phyloP scores from a whole-genome alignment of 129 eudicot species.

The Sambucus nigra region DNA sequence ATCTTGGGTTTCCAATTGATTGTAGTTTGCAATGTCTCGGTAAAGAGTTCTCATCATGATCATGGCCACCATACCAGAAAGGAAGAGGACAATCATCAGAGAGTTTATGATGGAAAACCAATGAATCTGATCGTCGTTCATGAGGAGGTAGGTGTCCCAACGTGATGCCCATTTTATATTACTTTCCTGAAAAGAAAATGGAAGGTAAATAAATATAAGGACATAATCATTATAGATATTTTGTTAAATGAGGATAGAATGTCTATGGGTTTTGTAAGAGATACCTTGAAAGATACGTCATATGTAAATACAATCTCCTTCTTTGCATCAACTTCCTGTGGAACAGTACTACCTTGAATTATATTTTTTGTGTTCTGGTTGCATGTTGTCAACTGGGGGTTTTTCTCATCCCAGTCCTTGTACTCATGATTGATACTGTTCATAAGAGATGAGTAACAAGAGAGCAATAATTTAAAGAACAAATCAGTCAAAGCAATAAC shows the following conservation, averaged over 20 bases:
- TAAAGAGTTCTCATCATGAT: conserved; percentile 93
- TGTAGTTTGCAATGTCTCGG: conserved; percentile 75
- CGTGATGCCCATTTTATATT: conserved; percentile 91
- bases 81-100: conserved; percentile 88
- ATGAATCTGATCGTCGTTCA: conserved; percentile 94
- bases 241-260: conserved; percentile 1
- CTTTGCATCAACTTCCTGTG: conserved; percentile 82
- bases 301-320: conserved; percentile 78
- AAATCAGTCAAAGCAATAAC: background rate
- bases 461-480: background rate
- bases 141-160: conserved; percentile 91
- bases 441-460: background rate
- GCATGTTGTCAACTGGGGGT: conserved; percentile 84
- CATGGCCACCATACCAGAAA: conserved; percentile 94
- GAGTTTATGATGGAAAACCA: conserved; percentile 95
- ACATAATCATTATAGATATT: background rate
- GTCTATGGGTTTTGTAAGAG: background rate
- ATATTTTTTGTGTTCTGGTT: conserved; percentile 72
- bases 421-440: conserved; percentile 80
- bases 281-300: conserved; percentile 93
- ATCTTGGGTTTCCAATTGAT: conserved; percentile 78
- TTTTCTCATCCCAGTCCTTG: conserved; percentile 91
- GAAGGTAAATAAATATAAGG: too few species aligned
- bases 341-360: conserved; percentile 68
- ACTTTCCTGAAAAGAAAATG: conserved; percentile 46